Evolutionary conservation across 225 moss, liverwort and hornwort species (phyloP).

Genomic region (Bryoerythrophyllum caledonicum): DNA sequence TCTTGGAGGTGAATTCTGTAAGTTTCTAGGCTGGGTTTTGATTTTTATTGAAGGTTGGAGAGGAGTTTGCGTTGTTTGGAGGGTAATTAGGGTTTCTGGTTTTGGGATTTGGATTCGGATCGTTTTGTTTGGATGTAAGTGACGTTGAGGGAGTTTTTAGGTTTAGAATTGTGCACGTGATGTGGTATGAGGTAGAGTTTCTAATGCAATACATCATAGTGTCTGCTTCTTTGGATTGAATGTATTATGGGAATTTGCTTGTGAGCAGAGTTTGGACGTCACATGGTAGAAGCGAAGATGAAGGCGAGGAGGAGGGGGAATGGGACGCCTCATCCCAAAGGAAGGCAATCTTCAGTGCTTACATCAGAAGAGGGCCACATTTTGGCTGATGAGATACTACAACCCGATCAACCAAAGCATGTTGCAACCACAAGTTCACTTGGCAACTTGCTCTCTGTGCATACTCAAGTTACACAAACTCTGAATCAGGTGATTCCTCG

Average conservation of each 20-base stretch:
- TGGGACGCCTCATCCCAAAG: constrained; percentile 50
- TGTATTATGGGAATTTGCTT: neutral
- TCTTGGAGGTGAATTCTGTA: neutral
- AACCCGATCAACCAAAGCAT: neutral
- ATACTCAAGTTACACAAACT: constrained; percentile 39
- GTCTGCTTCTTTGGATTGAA: neutral
- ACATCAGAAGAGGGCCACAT: constrained; percentile 5
- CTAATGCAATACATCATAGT: neutral
- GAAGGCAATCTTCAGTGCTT: constrained; percentile 18
- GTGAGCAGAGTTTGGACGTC: neutral
- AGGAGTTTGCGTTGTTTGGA: neutral
- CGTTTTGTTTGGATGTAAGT: neutral
- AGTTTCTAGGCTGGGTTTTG: neutral
- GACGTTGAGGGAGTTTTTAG: neutral
- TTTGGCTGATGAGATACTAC: neutral
- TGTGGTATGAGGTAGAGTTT: neutral
- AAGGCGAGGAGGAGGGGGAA: constrained; percentile 34
- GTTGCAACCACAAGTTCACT: constrained; percentile 8
- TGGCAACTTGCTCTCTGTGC: constrained; percentile 27
- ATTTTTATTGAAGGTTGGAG: neutral
- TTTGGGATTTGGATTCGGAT: neutral
- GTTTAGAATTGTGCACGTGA: neutral
- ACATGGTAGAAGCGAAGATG: constrained; percentile 29
- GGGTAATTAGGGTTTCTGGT: neutral
- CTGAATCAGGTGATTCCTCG: constrained; percentile 34